Evolutionary conservation across 2,329 filamentous ascomycete genomes (phyloP), one percentile per base, ranked within the genome.

Genomic region (Pseudofabraea citricarpa): DNA sequence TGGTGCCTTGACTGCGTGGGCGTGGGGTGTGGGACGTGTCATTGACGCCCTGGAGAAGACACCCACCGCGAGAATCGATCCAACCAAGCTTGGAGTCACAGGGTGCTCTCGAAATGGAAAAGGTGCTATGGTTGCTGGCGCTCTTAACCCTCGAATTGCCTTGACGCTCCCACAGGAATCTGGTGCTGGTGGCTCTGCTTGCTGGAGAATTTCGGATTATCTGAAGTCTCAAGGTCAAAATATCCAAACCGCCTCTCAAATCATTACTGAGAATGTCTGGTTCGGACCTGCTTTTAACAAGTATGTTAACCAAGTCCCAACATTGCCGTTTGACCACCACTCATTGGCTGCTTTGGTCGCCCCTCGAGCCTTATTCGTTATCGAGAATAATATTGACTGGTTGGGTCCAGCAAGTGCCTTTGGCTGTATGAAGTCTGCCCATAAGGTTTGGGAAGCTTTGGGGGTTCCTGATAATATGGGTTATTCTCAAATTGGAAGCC

Each of bases 81-180:
- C 68, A 19, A 66, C 57, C 27, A 65, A 64, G 3, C 60, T 78
- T 16, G 79, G 75, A 37, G 77, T 81, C 2, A 82, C 77, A 12
- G 79, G 79, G 5, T 83, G 79, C 67, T 81, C 76, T 41, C 73
- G 79, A 31, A 80, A 82, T 61, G 79, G 77, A 44, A 83, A 83
- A 64, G 79, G 79, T 10, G 78, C 79, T 22, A 72, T 83, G 49
- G 66, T 82, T n/a, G 74, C 72, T 4, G 77, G 77, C 13, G 78
- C 79, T 2, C 66, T 82, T 18, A 75, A 78, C 46, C 57, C 67
- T 42, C 76, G 79, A 32, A 77, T 83, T 46, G 76, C 74, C 15
- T 68, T 83, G 24, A 79, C 76, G 12, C 68, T 83, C 26, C 77
- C 79, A 0, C 78, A 83, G 58, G 78, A 83, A 62, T 79, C 75